Evolutionary conservation across 1,284 basidiomycete species (phyloP).

Genomic region (Ceratobasidium sp.): DNA sequence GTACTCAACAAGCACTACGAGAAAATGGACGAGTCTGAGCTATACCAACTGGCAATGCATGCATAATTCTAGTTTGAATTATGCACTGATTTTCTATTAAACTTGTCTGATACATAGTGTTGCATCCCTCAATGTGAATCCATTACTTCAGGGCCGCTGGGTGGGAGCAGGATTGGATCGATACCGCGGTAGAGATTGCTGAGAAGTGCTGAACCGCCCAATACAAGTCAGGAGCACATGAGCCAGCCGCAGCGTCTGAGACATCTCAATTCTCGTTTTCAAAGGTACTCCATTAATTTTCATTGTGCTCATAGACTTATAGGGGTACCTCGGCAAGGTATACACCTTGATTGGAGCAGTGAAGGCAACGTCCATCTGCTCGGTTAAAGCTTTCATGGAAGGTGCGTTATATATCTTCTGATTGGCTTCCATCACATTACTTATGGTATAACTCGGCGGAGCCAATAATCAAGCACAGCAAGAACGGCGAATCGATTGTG

Average conservation of each 20-base stretch:
- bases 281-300: not conserved
- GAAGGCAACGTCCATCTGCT: not conserved
- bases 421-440: no score
- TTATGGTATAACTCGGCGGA: not conserved
- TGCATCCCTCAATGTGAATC: not conserved
- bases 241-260: not conserved
- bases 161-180: constrained; percentile 1
- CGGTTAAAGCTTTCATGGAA: not conserved
- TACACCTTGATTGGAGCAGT: not conserved
- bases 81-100: no score
- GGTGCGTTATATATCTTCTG: not conserved
- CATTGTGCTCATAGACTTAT: not conserved
- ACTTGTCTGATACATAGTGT: not conserved
- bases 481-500: not conserved
- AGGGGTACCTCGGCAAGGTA: not conserved
- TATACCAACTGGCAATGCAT: not conserved
- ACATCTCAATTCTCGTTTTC: constrained; percentile 6
- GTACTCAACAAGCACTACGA: not conserved
- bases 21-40: not conserved
- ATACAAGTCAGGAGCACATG: not conserved
- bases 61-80: not conserved
- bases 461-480: not conserved
- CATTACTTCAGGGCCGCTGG: not conserved
- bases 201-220: not conserved
- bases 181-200: not conserved